Conservation (phyloP, 2,329 filamentous ascomycete genomes). For the Claviceps citrina region DNA sequence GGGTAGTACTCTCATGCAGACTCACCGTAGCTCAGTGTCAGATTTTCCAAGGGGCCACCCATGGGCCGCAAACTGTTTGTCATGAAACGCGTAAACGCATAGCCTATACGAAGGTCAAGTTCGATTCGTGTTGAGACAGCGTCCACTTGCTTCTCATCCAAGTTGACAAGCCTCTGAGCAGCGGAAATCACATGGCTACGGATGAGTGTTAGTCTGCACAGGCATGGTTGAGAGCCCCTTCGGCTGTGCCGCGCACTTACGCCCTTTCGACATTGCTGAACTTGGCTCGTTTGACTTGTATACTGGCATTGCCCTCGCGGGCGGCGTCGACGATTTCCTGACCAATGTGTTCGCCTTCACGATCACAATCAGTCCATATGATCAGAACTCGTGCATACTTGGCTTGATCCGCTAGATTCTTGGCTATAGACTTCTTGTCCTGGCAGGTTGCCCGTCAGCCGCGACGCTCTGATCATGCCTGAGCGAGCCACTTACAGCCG, state of each 20-base stretch:
- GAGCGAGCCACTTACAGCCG: constrained; percentile 34
- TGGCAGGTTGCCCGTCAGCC: constrained; percentile 18
- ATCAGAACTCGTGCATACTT: constrained; percentile 58
- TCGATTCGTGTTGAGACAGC: constrained; percentile 84
- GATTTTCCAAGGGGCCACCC: constrained; percentile 47
- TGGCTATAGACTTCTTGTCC: constrained; percentile 67
- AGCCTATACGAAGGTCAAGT: constrained; percentile 81
- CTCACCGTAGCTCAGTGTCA: constrained; percentile 68
- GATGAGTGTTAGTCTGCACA: constrained; percentile 7
- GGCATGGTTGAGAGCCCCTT: background rate
- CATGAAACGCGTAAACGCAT: constrained; percentile 78
- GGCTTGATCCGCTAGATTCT: constrained; percentile 73
- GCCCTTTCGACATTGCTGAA: constrained; percentile 95
- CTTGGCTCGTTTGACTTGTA: constrained; percentile 70
- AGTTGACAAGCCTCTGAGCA: constrained; percentile 56
- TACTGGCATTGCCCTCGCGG: constrained; percentile 50
- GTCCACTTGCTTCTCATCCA: constrained; percentile 76
- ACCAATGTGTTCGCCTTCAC: constrained; percentile 93
- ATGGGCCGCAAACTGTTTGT: constrained; percentile 63
- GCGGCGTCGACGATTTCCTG: constrained; percentile 78
- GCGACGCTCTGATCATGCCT: background rate
- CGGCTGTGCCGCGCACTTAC: constrained; percentile 28
- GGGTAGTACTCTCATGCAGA: background rate
- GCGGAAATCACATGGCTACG: constrained; percentile 77
- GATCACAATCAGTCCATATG: constrained; percentile 98